These are phyloP conservation scores for Diaporthe batatas DNA, from an alignment of 2,329 filamentous ascomycete genomes.

Conservation along the genomic window DNA sequence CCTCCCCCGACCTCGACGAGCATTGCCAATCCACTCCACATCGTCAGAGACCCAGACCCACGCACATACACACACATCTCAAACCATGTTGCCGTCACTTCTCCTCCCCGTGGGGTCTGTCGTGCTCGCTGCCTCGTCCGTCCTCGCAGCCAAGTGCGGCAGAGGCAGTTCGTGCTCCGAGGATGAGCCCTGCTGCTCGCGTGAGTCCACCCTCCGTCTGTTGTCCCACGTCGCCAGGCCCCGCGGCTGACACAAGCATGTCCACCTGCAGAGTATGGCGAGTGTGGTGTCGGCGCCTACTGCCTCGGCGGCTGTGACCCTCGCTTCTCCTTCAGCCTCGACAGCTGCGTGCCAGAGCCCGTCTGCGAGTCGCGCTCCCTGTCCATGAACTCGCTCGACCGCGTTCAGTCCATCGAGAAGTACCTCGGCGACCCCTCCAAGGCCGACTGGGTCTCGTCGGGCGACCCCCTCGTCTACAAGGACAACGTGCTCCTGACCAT, in stretches of 20 bases:
- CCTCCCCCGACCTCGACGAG: too few relatives aligned
- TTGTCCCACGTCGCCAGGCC: too few relatives aligned
- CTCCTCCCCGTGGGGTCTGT: constrained; percentile 53
- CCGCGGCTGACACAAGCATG: constrained; percentile 37
- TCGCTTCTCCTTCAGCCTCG: constrained; percentile 82
- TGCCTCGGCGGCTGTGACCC: constrained; percentile 97
- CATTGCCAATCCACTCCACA: background rate
- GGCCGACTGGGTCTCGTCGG: constrained; percentile 91
- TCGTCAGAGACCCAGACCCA: background rate
- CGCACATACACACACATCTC: constrained; percentile 1
- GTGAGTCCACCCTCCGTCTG: constrained; percentile 63
- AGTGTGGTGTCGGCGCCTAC: constrained; percentile 94
- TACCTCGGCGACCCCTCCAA: constrained; percentile 87
- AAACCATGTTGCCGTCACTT: constrained; percentile 49
- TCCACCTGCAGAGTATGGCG: constrained; percentile 79
- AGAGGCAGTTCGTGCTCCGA: constrained; percentile 75
- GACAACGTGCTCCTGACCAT: constrained; percentile 87
- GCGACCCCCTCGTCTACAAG: constrained; percentile 76
- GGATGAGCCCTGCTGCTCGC: constrained; percentile 82
- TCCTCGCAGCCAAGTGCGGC: constrained; percentile 60
- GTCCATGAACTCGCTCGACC: constrained; percentile 79
- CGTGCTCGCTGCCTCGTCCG: constrained; percentile 55
- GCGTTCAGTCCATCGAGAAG: constrained; percentile 77
- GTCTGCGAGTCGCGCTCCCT: constrained; percentile 82
- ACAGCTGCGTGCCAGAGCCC: constrained; percentile 88